These are phyloP conservation scores for Microdochium bolleyi DNA, from an alignment of 2,329 filamentous ascomycete genomes.

Conservation along the genomic window DNA sequence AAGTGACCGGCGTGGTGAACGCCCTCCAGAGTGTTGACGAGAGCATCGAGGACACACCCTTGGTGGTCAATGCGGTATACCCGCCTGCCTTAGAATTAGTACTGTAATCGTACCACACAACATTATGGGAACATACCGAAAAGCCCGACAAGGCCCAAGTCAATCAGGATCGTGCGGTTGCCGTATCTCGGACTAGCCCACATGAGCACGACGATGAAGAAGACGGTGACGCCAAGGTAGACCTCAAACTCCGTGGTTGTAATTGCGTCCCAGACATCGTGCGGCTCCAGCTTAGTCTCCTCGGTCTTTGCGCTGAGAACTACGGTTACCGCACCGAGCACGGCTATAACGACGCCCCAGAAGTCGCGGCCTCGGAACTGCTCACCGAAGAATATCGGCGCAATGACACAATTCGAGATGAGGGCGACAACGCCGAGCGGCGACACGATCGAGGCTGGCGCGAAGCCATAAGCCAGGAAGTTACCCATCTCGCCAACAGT, in stretches of 20 bases:
- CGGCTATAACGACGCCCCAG: conserved; percentile 79
- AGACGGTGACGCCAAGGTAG: conserved; percentile 71
- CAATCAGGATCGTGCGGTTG: conserved; percentile 79
- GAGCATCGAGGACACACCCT: conserved; percentile 90
- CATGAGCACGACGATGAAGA: conserved; percentile 69
- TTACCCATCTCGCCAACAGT: conserved; percentile 90
- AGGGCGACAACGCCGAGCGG: conserved; percentile 94
- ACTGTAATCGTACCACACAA: conserved; percentile 3
- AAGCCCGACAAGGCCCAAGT: conserved; percentile 84
- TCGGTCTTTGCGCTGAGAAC: conserved; percentile 85
- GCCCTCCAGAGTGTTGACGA: conserved; percentile 85
- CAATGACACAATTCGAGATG: conserved; percentile 94
- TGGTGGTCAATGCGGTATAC: conserved; percentile 94
- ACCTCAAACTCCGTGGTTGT: conserved; percentile 84
- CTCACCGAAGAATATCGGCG: conserved; percentile 89
- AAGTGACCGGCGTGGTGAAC: conserved; percentile 87
- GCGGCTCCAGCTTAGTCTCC: conserved; percentile 83
- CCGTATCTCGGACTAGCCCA: conserved; percentile 79
- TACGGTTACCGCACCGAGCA: conserved; percentile 83
- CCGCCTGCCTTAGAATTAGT: conserved; percentile 49
- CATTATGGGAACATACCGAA: conserved; percentile 59
- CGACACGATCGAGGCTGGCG: conserved; percentile 93
- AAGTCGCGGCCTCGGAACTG: conserved; percentile 77
- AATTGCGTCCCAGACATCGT: conserved; percentile 85
- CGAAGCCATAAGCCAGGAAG: conserved; percentile 95